A percentile compares a stretch with the other conserved stretches of the same genome.
Evolutionary conservation across 2,329 filamentous ascomycete genomes (phyloP).

Genomic region (Ceratocystis huliohia): DNA sequence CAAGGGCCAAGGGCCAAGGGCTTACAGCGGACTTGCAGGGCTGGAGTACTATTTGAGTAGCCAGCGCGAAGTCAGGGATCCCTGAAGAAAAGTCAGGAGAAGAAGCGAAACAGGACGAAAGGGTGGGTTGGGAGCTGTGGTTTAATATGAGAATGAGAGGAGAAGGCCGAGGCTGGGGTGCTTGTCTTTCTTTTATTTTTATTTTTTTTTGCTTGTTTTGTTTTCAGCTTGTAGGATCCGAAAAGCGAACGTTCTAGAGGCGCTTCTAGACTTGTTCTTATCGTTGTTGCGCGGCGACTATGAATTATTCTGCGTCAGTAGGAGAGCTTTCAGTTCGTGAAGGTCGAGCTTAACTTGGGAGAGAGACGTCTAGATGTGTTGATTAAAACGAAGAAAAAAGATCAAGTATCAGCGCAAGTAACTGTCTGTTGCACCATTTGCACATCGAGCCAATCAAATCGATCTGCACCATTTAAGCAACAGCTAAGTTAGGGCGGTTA

Average conservation of each 20-base stretch:
- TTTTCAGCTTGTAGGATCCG: background rate
- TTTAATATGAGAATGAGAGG: background rate
- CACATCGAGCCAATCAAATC: background rate
- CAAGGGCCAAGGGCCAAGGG: background rate
- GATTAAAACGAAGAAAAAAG: too few species aligned
- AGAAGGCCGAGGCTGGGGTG: background rate
- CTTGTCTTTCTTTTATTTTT: background rate
- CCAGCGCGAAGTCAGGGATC: background rate
- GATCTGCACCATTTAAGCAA: background rate
- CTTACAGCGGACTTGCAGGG: background rate
- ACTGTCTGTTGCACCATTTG: too few species aligned
- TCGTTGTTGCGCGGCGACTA: conserved; percentile 4
- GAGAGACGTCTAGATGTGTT: too few species aligned
- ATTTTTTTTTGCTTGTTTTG: background rate
- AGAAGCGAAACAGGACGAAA: background rate
- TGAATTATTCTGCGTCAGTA: background rate
- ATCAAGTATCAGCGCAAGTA: too few species aligned
- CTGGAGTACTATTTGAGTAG: background rate
- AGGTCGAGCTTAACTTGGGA: too few species aligned
- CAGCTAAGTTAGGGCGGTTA: background rate
- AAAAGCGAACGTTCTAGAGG: background rate
- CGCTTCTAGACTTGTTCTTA: conserved; percentile 6
- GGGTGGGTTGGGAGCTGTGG: background rate
- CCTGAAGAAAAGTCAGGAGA: conserved; percentile 2
- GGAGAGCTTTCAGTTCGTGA: background rate